Base-by-base conservation (phyloP, 768 basidiomycete species). In the Clitopilus hobsonii region DNA sequence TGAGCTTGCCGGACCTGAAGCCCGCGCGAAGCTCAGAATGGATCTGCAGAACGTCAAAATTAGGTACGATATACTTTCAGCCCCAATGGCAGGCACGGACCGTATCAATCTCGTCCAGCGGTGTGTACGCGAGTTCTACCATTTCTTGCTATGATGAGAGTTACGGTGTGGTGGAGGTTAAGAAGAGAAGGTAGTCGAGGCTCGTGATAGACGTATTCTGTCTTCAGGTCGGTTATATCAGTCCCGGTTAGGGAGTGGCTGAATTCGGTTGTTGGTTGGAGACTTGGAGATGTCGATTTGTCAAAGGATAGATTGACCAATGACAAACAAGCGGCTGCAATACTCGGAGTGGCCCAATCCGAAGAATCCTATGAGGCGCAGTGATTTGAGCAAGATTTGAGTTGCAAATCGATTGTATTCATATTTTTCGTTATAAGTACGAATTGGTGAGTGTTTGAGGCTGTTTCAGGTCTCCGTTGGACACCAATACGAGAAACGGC, bases 1-100 rank as follows among this genome's bases (percentile, higher is more conserved):
- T 84, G 38, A 83, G 79, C 65, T 85, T 90, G 14, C 89, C 88
- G 1, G 82, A 70, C 26, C 69, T 70, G 68, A 91, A 92, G 5
- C 79, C 80, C n/a, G 73, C 71, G 24, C 69, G 73, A 20, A 92
- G 71, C 45, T 74, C 71, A 23, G 72, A 72, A 53, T 82, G 81
- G 54, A 86, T 82, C 88, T 89, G 59, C 2, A 13, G 22, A 23
- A 45, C n/a, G 16, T 45, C 41, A 45, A 45, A 16, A 7, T 32
- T 7, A 32, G 7, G 30, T 32, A 20, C 32, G 10, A 36, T n/a
- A 4, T 36, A 4, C 8, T n/a, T 36, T 11, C n/a, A 11, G n/a
- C 10, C 13, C 3, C 8, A 36, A n/a, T n/a, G 13, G 8, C 4
- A 10, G 6, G 25, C 24, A 60, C 71, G 32, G 27, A 80, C 84